Evolutionary conservation across 2,329 filamentous ascomycete species (phyloP).

Genomic region (Fusarium sp.): DNA sequence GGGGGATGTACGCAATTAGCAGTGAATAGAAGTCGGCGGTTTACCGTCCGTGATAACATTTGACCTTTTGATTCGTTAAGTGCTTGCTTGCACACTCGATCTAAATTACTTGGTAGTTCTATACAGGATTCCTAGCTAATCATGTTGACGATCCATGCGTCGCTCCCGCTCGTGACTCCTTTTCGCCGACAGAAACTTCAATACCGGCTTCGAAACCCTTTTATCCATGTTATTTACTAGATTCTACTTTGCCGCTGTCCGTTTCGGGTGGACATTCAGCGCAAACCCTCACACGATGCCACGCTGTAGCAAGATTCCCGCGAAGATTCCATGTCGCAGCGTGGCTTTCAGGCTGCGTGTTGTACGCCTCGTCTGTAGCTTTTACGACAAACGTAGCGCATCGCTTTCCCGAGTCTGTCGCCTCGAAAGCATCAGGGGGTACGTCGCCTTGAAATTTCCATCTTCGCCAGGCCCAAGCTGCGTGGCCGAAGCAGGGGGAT

Average conservation of each 20-base stretch:
- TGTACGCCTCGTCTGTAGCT: conserved; percentile 76
- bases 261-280: conserved; percentile 50
- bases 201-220: not conserved
- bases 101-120: not conserved
- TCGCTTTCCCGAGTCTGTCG: conserved; percentile 25
- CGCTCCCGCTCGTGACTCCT: conserved; percentile 1
- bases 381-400: conserved; percentile 73
- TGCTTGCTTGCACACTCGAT: not conserved
- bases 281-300: conserved; percentile 70
- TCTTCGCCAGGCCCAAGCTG: conserved; percentile 74
- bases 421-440: conserved; percentile 54
- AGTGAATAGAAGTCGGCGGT: conserved; percentile 37
- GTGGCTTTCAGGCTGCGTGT: conserved; percentile 75
- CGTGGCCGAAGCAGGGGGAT: conserved; percentile 60
- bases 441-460: conserved; percentile 71
- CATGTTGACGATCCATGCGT: not conserved
- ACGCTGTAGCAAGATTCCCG: conserved; percentile 77
- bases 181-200: conserved; percentile 10
- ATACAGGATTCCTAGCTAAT: not conserved
- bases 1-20: conserved; percentile 37
- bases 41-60: not conserved
- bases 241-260: not conserved
- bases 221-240: conserved; percentile 7
- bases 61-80: not conserved
- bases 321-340: conserved; percentile 74